phyloP scores from a whole-genome alignment of 2,329 filamentous ascomycete species.

The Stemphylium vesicarium region DNA sequence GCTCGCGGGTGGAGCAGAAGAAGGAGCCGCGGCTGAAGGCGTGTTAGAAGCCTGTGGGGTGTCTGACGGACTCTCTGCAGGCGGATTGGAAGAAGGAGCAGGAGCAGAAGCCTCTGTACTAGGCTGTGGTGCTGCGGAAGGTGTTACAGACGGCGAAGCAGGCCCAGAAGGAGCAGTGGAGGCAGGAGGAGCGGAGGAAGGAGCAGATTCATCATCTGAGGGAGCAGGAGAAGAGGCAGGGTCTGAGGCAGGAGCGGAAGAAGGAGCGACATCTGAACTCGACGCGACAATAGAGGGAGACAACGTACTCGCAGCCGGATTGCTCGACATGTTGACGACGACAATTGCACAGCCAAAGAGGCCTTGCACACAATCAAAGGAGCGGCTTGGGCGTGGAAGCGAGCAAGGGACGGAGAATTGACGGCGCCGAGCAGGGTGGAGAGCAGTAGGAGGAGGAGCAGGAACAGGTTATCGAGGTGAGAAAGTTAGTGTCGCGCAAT shows the following conservation, averaged over 20 bases:
- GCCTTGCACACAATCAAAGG: constrained; percentile 16
- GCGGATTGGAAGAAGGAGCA: constrained; percentile 15
- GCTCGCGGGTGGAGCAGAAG: constrained; percentile 17
- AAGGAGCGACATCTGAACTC: neutral
- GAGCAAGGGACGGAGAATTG: constrained; percentile 4
- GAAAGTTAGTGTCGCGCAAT: constrained; percentile 30
- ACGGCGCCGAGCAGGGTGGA: constrained; percentile 2
- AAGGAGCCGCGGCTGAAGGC: constrained; percentile 20
- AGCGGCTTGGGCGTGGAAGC: constrained; percentile 4
- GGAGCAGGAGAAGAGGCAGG: constrained; percentile 21
- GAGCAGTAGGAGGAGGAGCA: constrained; percentile 2
- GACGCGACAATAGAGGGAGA: constrained; percentile 27
- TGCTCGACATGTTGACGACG: constrained; percentile 37
- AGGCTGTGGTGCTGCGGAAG: constrained; percentile 28
- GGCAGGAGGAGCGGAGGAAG: constrained; percentile 2
- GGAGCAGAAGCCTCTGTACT: constrained; percentile 25
- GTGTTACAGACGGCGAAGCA: constrained; percentile 28
- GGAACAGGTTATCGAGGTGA: constrained; percentile 18
- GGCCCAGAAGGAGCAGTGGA: constrained; percentile 17
- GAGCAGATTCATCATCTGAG: constrained; percentile 6
- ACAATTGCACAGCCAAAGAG: constrained; percentile 16
- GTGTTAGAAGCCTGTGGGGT: constrained; percentile 21
- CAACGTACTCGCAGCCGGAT: constrained; percentile 45
- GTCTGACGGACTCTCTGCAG: constrained; percentile 26
- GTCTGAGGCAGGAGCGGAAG: constrained; percentile 17